Conservation (phyloP, 192 early-diverging fungal species). For the Spinellus fusiger region DNA sequence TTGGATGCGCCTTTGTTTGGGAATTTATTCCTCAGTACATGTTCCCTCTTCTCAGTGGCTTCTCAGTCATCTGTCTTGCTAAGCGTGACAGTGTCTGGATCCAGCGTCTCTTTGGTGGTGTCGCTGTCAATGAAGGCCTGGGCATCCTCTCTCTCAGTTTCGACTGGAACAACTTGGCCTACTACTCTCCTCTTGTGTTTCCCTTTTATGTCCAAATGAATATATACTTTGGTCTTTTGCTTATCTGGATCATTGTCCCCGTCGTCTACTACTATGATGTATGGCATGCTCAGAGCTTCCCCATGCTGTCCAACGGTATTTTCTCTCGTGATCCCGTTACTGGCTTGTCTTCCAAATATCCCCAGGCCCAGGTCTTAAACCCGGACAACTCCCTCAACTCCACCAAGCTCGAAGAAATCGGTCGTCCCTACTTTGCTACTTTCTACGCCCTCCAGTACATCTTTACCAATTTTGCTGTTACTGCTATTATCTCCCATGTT, state of each 20-base stretch:
- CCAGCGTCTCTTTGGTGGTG: slow-evolving; percentile 29
- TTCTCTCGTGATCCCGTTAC: slow-evolving; percentile 36
- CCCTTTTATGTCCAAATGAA: slow-evolving; percentile 68
- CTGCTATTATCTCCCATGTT: slow-evolving; percentile 56
- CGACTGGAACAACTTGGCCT: slow-evolving; percentile 36
- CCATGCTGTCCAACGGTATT: slow-evolving; percentile 43
- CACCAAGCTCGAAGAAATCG: slow-evolving; percentile 38
- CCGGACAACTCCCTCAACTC: slow-evolving; percentile 37
- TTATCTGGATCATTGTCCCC: slow-evolving; percentile 52
- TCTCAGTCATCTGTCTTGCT: slow-evolving; percentile 35
- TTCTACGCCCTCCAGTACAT: slow-evolving; percentile 55
- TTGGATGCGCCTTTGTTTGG: slow-evolving; percentile 19
- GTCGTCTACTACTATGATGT: slow-evolving; percentile 47
- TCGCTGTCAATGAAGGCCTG: slow-evolving; percentile 26
- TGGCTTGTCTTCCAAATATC: slow-evolving; percentile 32
- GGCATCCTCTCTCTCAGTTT: slow-evolving; percentile 35
- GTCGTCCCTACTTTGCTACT: slow-evolving; percentile 44
- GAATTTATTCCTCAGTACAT: slow-evolving; percentile 36
- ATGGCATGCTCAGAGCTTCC: slow-evolving; percentile 46
- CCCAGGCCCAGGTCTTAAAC: slow-evolving; percentile 36
- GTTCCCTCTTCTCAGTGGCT: slow-evolving; percentile 28
- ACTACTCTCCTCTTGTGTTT: slow-evolving; percentile 37
- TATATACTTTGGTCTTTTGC: slow-evolving; percentile 53
- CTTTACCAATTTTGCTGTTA: slow-evolving; percentile 51
- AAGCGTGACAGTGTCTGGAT: slow-evolving; percentile 19